Percentiles rank a stretch among this genome's conserved stretches.
phyloP scores from a whole-genome alignment of 192 early-diverging fungal species.

The Podila clonocystis region DNA sequence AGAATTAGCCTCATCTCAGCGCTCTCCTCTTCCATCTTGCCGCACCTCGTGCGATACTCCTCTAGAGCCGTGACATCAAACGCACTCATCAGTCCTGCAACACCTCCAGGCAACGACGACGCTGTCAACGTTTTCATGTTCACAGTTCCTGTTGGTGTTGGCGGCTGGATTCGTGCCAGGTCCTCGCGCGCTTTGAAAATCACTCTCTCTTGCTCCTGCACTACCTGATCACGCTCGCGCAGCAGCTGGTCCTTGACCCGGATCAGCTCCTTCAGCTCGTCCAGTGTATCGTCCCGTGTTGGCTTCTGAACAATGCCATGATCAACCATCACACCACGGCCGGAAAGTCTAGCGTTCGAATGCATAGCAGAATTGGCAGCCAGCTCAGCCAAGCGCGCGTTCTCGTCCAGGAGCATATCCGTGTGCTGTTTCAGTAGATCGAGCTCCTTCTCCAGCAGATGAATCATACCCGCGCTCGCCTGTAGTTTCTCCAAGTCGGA shows the following conservation, averaged over 20 bases:
- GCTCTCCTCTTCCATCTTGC: constrained; percentile 36
- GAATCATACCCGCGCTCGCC: constrained; percentile 32
- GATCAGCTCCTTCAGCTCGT: constrained; percentile 34
- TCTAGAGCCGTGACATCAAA: constrained; percentile 35
- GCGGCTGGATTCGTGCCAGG: not conserved
- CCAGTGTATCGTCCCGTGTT: constrained; percentile 7
- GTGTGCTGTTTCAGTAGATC: constrained; percentile 50
- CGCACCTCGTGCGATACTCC: constrained; percentile 28
- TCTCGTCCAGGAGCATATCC: constrained; percentile 39
- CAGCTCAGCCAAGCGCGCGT: constrained; percentile 28
- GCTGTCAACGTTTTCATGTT: not conserved
- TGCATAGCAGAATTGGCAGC: constrained; percentile 21
- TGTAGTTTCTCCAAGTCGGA: constrained; percentile 45
- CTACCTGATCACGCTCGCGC: constrained; percentile 21
- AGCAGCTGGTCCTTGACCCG: constrained; percentile 37
- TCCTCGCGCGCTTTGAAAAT: constrained; percentile 2
- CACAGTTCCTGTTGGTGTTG: not conserved
- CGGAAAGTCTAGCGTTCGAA: not conserved
- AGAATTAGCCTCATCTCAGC: constrained; percentile 48
- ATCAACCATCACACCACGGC: not conserved
- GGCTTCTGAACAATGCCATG: constrained; percentile 9
- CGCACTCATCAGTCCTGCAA: not conserved
- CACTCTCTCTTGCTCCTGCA: constrained; percentile 20
- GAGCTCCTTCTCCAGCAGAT: constrained; percentile 49
- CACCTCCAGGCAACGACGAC: not conserved